Base-by-base conservation (phyloP, 2,329 filamentous ascomycete species). In the Arthrobotrys pseudoclavata region DNA sequence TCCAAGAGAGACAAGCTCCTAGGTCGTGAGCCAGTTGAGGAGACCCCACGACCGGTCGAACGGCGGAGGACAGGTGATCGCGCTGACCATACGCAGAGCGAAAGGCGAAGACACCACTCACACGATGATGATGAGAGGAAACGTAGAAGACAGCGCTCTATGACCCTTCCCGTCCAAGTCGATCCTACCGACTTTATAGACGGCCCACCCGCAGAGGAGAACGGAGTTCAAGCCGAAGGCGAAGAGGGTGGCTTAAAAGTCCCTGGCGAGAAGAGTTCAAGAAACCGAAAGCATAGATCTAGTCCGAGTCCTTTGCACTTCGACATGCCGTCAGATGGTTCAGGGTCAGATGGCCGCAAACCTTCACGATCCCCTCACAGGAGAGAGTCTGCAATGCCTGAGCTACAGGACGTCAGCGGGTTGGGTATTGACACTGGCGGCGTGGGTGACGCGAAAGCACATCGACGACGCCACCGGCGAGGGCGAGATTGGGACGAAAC, bases 341-440 rank as follows among this genome's bases (percentile, higher is more conserved):
- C 72, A 0, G 72, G 66, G 2, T 76, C 72, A n/a, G 67, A 52
- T 18, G 31, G 37, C 31, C 48, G 72, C 18, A 62, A 76, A 50
- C 31, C 69, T 48, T 66, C 66, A 4, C 52, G 60, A n/a, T 76
- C 67, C 5, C 71, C 71, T 34, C 52, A 34, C 48, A 62, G 68
- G n/a, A 34, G 55, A 31, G 64, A 76, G 1, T 34, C 37, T 0
- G 48, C 50, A 34, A 66, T 66, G 42, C 72, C 66, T 4, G 72
- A 76, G 24, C 26, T 76, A 42, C 72, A 70, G 22, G 72, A 76
- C 22, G 66, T 76, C 7, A 67, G 72, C 52, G 72, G 72, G 1
- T 26, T 76, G 31, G 67, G 66, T 18, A 70, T 76, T 26, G 72
- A 76, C 63, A 76, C 72, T 4, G 72, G 72, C 24, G 72, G 70